Percentiles rank a stretch among this genome's conserved stretches.
Evolutionary conservation across 1,284 basidiomycete genomes (phyloP).

Genomic region (Ustilago xerochloae): DNA sequence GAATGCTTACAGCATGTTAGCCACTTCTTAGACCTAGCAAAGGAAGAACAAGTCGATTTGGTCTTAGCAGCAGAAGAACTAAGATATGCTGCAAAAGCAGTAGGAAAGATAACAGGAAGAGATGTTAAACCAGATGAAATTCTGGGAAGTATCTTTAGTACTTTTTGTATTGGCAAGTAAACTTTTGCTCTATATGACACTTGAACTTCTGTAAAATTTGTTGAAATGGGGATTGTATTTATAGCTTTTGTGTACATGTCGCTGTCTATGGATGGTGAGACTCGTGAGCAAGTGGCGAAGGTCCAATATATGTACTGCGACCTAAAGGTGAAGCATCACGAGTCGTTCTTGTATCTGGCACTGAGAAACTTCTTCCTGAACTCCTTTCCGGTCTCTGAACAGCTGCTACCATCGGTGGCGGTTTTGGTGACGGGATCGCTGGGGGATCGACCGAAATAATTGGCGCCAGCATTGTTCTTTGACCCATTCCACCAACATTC

Average conservation of each 20-base stretch:
- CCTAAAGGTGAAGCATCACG: slow-evolving; percentile 12
- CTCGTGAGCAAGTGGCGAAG: slow-evolving; percentile 18
- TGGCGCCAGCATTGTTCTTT: neutral
- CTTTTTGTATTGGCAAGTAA: slow-evolving; percentile 68
- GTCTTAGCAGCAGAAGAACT: slow-evolving; percentile 86
- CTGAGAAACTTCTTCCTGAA: neutral
- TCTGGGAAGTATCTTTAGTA: slow-evolving; percentile 81
- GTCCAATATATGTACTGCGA: neutral
- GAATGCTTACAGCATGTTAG: slow-evolving; percentile 77
- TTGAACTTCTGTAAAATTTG: neutral
- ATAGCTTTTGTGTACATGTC: neutral
- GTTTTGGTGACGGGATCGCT: neutral
- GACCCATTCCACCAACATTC: neutral
- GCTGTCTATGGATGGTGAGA: neutral
- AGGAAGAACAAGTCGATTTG: slow-evolving; percentile 72
- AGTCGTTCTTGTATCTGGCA: neutral
- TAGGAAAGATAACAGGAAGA: slow-evolving; percentile 81
- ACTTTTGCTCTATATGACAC: neutral
- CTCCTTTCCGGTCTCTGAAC: too few species aligned
- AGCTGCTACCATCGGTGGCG: too few species aligned
- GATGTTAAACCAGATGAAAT: slow-evolving; percentile 80
- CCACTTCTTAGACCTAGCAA: slow-evolving; percentile 31
- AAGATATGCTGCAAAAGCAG: slow-evolving; percentile 80
- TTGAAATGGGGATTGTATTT: neutral
- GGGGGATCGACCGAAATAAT: neutral